Evolutionary conservation across 306 rosid species (phyloP), one percentile per base, ranked within the genome.

Genomic region (Neltuma alba): DNA sequence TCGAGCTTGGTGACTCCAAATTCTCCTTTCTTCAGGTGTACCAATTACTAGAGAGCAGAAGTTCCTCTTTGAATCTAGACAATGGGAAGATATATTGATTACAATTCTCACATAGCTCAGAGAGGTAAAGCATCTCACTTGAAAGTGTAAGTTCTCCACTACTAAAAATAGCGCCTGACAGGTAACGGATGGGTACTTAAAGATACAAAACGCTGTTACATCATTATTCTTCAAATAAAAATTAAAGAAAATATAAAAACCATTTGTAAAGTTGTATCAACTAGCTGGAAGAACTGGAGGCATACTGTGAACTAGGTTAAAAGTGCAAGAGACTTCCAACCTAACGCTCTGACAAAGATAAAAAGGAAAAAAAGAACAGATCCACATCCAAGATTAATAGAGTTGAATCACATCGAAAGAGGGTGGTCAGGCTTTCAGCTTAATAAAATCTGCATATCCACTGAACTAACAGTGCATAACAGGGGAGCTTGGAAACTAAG

Each of bases 1-100:
- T 27, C 52, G 81, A 28, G 97, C 83, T 86, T 95, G 97, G 85
- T 82, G 88, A 81, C 71, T 77, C 97, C 97, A 95, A 57, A 89
- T 82, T 91, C 89, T 85, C 88, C 92, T 95, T 84, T 90, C 98
- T 79, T 91, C 97, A 42, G 81, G 58, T 37, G 88, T 85, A 76
- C 99, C 97, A 60, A 79, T 82, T 21, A 90, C 97, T 67, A 92
- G 42, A 64, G 83, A 86, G 91, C 97, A 95, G 80, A 83, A 95
- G 86, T 92, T 95, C 83, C 58, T 81, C 86, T 70, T 78, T 75
- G 83, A 73, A 84, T 92, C 98, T 95, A 73, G 80, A 77, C 45
- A 80, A 14, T 58, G 66, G 61, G 28, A 44, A 47, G 47, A 50
- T 38, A 76, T 58, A 20, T 74, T 75, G 68, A 61, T 61, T 70